Evolutionary conservation across 176 grass and related monocot species (phyloP), one percentile per base, ranked within the genome.

Genomic region (Eragrostis nindensis): DNA sequence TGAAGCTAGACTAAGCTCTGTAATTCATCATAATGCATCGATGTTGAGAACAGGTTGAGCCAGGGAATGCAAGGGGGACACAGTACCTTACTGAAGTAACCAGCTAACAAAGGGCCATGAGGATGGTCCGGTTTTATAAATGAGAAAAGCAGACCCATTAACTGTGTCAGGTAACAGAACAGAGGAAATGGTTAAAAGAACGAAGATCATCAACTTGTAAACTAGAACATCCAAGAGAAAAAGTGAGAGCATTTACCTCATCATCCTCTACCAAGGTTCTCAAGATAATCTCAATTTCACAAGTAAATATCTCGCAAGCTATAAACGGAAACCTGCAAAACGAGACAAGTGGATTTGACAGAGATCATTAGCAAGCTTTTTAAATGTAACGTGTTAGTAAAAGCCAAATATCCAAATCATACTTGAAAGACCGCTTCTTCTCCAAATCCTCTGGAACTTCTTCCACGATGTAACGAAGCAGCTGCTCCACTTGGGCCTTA

Each of bases 281-380:
- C 76, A 96, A 39, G 32, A 96, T 88, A 53, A 95, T 84, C 79
- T 95, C 93, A 71, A 95, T 86, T 80, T 95, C 93, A 70, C 93
- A 95, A 54, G 90, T 92, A 86, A 96, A 96, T 82, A 96, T 96
- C 82, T 96, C 93, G 48, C 90, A 92, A 69, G 93, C 93, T 53
- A 96, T 96, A 75, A 96, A 96, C 40, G 93, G 93, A 74, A 92
- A 90, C 90, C 93, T 96, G 62, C 70, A 84, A 77, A 59, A 65
- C 55, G 49, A 70, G 62, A 64, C 42, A 52, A 70, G 17, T 67
- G 17, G 43, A 80, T 78, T 86, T 70, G 18, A 83, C 39, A 27
- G 68, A 75, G 78, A 66, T 72, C 57, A 60, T 39, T 32, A 69
- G 15, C 25, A 49, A 74, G 30, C 52, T 71, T 82, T 76, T 76